Percentiles rank a stretch among this genome's conserved stretches.
These are phyloP conservation scores for Hylodesmum podocarpum DNA, from an alignment of 306 rosid genomes.

Conservation along the genomic window DNA sequence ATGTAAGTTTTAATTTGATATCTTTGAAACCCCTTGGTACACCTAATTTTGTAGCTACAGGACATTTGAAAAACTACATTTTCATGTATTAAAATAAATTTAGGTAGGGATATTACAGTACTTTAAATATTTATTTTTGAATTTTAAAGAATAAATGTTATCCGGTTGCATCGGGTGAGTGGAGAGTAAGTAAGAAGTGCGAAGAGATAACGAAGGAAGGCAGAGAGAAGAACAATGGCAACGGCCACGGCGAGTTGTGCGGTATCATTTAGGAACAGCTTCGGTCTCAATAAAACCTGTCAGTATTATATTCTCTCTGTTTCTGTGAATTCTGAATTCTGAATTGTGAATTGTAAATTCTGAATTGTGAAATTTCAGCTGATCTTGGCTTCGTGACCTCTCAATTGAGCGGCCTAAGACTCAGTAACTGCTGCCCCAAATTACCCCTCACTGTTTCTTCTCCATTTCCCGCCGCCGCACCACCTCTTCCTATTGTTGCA, in stretches of 20 bases:
- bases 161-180: neutral
- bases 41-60: too few relatives aligned
- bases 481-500: constrained; percentile 57
- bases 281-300: constrained; percentile 1
- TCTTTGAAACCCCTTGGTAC: too few relatives aligned
- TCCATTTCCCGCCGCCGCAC: neutral
- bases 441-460: constrained; percentile 31
- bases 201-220: neutral
- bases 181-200: neutral
- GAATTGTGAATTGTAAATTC: too few relatives aligned
- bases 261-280: neutral
- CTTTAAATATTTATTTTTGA: too few relatives aligned
- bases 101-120: too few relatives aligned
- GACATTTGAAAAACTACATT: too few relatives aligned
- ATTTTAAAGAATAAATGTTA: too few relatives aligned
- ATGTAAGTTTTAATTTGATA: too few relatives aligned
- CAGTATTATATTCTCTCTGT: neutral
- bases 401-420: constrained; percentile 67
- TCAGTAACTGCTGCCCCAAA: constrained; percentile 52
- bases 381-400: constrained; percentile 65
- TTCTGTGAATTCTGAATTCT: too few relatives aligned
- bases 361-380: constrained; percentile 26
- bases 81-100: too few relatives aligned
- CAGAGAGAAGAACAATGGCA: neutral
- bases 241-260: constrained; percentile 7